phyloP scores from a whole-genome alignment of 768 basidiomycete genomes.

The Kwoniella sp. region DNA sequence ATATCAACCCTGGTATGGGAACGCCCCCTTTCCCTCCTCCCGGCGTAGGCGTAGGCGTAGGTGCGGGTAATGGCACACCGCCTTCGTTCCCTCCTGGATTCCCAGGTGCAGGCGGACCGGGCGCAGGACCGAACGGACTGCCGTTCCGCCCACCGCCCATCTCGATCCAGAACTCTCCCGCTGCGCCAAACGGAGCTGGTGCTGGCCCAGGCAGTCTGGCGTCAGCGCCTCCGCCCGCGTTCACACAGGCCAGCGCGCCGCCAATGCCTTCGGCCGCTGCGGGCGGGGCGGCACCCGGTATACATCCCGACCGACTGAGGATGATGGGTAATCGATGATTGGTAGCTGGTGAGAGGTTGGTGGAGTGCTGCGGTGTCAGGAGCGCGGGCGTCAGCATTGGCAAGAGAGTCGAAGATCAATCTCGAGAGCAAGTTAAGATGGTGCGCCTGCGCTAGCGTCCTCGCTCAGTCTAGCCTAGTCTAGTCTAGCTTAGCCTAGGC shows the following conservation, averaged over 20 bases:
- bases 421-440: too few species aligned
- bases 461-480: too few species aligned
- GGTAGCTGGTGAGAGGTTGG: too few species aligned
- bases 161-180: conserved; percentile 14
- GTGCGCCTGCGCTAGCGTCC: too few species aligned
- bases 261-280: conserved; percentile 14
- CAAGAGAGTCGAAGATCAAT: too few species aligned
- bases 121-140: conserved; percentile 6
- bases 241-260: conserved; percentile 14
- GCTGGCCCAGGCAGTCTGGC: conserved; percentile 26
- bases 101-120: conserved; percentile 1
- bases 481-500: too few species aligned
- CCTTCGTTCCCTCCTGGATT: conserved; percentile 25
- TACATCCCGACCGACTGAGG: conserved; percentile 54
- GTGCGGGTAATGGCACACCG: conserved; percentile 7
- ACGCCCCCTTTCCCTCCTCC: conserved; percentile 38
- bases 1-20: too few species aligned
- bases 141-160: conserved; percentile 14
- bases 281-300: conserved; percentile 31
- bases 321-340: conserved; percentile 48
- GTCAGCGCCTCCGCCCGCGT: conserved; percentile 25
- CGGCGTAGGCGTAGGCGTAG: not conserved
- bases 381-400: too few species aligned
- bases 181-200: conserved; percentile 23
- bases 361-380: too few species aligned